Evolutionary conservation across 345 rosid genomes (phyloP).

Genomic region (Eucalyptus melliodora): DNA sequence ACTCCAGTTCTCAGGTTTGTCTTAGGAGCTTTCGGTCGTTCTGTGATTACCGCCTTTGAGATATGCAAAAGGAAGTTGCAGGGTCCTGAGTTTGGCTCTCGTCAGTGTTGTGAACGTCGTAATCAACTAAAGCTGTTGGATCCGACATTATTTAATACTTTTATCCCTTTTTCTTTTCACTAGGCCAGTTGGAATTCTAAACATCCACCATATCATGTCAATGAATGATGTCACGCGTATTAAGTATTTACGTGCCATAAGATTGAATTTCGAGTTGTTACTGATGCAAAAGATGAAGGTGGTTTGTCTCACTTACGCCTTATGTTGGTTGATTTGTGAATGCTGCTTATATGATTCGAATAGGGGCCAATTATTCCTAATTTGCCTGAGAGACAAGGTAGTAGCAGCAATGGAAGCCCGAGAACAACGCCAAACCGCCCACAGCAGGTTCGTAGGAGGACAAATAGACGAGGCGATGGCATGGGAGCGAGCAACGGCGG

Average conservation of each 20-base stretch:
- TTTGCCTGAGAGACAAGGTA: conserved; percentile 13
- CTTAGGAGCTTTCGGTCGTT: not conserved
- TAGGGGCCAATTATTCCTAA: conserved; percentile 12
- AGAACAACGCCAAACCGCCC: conserved; percentile 13
- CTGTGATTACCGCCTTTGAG: not conserved
- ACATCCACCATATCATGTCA: not conserved
- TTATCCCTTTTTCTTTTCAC: not conserved
- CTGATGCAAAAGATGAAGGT: not conserved
- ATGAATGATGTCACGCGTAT: not conserved
- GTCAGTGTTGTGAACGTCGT: not conserved
- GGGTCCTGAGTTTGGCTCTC: not conserved
- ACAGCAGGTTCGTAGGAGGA: conserved; percentile 14
- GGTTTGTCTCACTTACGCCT: not conserved
- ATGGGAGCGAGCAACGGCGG: not conserved
- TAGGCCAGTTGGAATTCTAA: not conserved
- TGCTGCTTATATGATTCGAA: not conserved
- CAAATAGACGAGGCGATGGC: conserved; percentile 9
- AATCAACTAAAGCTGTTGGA: not conserved
- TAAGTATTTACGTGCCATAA: not conserved
- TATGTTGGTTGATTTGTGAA: not conserved
- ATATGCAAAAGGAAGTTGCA: not conserved
- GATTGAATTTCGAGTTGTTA: not conserved
- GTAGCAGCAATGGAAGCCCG: conserved; percentile 10
- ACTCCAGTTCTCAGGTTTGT: conserved; percentile 28
- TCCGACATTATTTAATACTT: not conserved